Evolutionary conservation across 2,329 filamentous ascomycete species (phyloP).

Genomic region (Fusarium aywerte): DNA sequence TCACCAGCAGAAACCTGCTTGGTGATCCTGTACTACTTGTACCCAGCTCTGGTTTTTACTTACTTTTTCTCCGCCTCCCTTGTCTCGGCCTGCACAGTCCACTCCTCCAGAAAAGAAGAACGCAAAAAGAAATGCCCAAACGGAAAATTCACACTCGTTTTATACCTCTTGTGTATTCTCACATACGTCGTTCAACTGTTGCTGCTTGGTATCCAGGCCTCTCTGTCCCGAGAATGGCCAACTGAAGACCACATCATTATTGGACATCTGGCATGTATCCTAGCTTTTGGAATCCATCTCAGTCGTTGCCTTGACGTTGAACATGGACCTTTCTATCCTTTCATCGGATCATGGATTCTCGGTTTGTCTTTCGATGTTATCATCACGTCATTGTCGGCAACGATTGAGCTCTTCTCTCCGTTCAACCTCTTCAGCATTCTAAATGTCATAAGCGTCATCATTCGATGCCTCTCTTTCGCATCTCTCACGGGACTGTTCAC

Average conservation of each 20-base stretch:
- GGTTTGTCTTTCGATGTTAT: constrained; percentile 66
- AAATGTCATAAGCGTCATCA: constrained; percentile 38
- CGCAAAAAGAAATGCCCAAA: constrained; percentile 31
- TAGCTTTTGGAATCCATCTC: constrained; percentile 72
- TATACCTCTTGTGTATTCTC: constrained; percentile 57
- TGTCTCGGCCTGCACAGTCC: constrained; percentile 65
- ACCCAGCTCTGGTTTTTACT: constrained; percentile 56
- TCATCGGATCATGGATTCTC: constrained; percentile 70
- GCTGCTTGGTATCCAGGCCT: constrained; percentile 52
- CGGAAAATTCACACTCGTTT: constrained; percentile 51
- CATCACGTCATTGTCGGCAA: constrained; percentile 51
- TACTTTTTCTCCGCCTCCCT: constrained; percentile 69
- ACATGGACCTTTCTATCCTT: constrained; percentile 69
- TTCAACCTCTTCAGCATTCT: constrained; percentile 37
- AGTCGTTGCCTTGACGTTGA: constrained; percentile 63
- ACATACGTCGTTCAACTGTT: constrained; percentile 62
- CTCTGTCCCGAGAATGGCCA: constrained; percentile 53
- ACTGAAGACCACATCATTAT: constrained; percentile 63
- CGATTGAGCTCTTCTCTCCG: constrained; percentile 1
- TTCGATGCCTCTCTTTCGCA: constrained; percentile 38
- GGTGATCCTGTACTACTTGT: constrained; percentile 42
- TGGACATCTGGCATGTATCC: constrained; percentile 68
- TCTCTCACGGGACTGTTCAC: constrained; percentile 30
- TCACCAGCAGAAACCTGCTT: constrained; percentile 34
- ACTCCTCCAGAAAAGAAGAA: constrained; percentile 53